Percentiles rank a stretch among this genome's conserved stretches.
Conservation (phyloP, 208 protist genomes). For the Phytomonas sp. region DNA sequence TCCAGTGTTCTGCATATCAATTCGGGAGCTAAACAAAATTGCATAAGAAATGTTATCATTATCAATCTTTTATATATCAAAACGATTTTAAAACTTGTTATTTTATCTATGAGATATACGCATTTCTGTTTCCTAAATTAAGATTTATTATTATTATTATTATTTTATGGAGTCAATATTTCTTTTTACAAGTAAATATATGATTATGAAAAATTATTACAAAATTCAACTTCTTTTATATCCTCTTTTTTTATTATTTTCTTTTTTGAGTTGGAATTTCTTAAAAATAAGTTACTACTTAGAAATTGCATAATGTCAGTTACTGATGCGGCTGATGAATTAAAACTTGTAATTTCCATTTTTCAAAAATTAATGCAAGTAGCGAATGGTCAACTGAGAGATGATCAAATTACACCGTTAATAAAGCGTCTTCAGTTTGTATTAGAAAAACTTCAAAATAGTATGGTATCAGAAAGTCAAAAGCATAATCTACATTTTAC, state of each 20-base stretch:
- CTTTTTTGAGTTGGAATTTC: background rate
- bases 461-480: constrained; percentile 3
- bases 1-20: background rate
- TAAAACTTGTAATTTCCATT: constrained; percentile 5
- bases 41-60: background rate
- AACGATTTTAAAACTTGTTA: constrained; percentile 7
- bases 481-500: background rate
- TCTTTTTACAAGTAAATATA: background rate
- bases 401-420: background rate
- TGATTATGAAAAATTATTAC: background rate
- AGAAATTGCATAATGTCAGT: constrained; percentile 3
- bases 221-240: background rate
- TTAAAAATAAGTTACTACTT: background rate
- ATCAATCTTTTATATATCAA: constrained; percentile 2
- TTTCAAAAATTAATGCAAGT: constrained; percentile 5
- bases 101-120: constrained; percentile 6
- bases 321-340: background rate
- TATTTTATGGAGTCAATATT: constrained; percentile 8
- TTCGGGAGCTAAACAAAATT: background rate
- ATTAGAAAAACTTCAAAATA: constrained; percentile 15
- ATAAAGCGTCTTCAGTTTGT: constrained; percentile 7
- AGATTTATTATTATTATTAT: background rate
- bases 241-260: background rate
- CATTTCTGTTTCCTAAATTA: constrained; percentile 6
- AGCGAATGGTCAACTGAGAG: background rate